Base-by-base conservation (phyloP, 257 asterid genomes). In the Solanum medicagineum region DNA sequence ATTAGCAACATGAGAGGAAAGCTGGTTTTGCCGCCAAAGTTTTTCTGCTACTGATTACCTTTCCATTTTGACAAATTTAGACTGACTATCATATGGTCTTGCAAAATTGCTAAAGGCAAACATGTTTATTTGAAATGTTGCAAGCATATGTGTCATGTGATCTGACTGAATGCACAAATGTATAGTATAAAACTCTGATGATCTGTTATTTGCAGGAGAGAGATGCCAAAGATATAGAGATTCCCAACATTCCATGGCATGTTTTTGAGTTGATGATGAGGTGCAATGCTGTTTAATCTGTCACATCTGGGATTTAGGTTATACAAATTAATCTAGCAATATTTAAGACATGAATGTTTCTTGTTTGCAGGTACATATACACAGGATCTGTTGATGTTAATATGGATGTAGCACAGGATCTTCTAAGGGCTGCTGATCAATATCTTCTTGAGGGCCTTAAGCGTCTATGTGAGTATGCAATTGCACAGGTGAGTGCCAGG, bases 211-310 rank as follows among this genome's bases (percentile, higher is more conserved):
- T 90, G 91, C 92, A 97, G 99, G 99, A 97, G 91, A 93, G 95
- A 90, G 98, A 97, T 60, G 99, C 99, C 84, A 97, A 93, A 92
- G 98, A 95, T 88, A 93, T 97, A 55, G 98, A 94, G 93, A 95
- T 97, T 71, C 99, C 99, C 36, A 97, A 97, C 87, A 97, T 96
- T 85, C 93, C 91, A 92, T 96, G 98, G 99, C 97, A 94, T 88
- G 97, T 95, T 85, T 96, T 96, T 83, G 98, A 96, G 90, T 88
- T 96, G 94, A 95, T 96, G 99, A 97, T 95, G 99, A 95, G 98
- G 99, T 97, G 86, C 66, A 53, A 80, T 53, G 81, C 36, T 81
- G 55, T 77, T 45, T 45, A 54, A 69, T 40, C 62, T 68, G 32
- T 77, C 63, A 75, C 62, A 49, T 26, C 10, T 77, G 63, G 47